Conservation (phyloP, 164 flowering plant genomes). For the Sextonia rubra region DNA sequence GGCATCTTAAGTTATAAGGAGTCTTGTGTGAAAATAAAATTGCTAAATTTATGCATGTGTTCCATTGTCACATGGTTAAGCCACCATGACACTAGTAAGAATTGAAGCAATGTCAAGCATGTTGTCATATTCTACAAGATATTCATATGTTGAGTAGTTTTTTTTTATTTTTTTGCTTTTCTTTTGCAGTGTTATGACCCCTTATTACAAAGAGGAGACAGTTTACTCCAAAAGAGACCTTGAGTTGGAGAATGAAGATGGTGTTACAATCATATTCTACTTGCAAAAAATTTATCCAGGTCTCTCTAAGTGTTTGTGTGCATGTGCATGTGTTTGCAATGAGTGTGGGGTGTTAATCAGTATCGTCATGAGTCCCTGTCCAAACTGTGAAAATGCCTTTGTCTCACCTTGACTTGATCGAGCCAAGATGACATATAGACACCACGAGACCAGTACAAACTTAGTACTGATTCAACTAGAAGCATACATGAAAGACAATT, state of each 20-base stretch:
- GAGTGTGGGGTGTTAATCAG: no score
- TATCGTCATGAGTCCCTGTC: no score
- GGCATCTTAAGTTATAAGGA: no score
- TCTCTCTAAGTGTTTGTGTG: slow-evolving; percentile 9
- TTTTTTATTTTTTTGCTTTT: neutral
- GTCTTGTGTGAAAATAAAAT: no score
- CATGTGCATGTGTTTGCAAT: neutral
- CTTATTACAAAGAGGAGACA: slow-evolving; percentile 95
- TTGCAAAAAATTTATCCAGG: slow-evolving; percentile 93
- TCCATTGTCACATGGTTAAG: no score
- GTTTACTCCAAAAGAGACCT: slow-evolving; percentile 81
- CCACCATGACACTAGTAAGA: neutral
- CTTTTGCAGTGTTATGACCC: slow-evolving; percentile 86
- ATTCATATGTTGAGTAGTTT: neutral
- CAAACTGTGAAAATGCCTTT: no score
- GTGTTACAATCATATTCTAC: slow-evolving; percentile 80
- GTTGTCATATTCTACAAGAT: neutral
- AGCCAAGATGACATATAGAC: no score
- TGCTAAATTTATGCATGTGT: no score
- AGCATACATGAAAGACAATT: no score
- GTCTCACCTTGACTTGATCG: no score
- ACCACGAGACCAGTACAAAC: no score
- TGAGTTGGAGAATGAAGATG: slow-evolving; percentile 93
- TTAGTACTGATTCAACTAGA: no score
- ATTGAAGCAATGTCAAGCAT: neutral